These are phyloP conservation scores for Erysimum cheiranthoides DNA, from an alignment of 345 rosid genomes.

Conservation along the genomic window DNA sequence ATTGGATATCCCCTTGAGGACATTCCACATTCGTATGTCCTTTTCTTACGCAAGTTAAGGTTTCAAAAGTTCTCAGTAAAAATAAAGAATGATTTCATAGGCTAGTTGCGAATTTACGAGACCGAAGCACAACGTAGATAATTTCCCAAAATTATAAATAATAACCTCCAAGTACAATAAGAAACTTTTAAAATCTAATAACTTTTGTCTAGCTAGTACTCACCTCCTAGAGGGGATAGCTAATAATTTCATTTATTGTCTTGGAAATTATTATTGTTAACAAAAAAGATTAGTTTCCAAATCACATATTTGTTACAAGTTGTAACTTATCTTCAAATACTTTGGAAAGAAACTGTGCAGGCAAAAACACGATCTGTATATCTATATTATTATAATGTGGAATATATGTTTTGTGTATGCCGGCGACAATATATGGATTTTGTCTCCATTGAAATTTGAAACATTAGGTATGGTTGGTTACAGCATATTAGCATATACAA, in stretches of 20 bases:
- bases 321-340: not conserved
- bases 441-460: constrained; percentile 42
- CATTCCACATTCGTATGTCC: not conserved
- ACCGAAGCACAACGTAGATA: not conserved
- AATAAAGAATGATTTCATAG: not conserved
- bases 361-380: constrained; percentile 3
- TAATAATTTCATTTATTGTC: not conserved
- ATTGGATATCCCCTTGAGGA: not conserved
- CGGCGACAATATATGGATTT: constrained; percentile 35
- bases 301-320: not conserved
- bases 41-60: not conserved
- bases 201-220: no score
- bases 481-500: constrained; percentile 37
- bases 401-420: constrained; percentile 28
- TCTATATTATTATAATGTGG: constrained; percentile 19
- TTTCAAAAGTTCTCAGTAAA: not conserved
- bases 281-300: not conserved
- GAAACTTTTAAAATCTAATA: not conserved
- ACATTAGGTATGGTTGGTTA: constrained; percentile 45
- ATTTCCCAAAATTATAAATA: not conserved
- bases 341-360: constrained; percentile 1
- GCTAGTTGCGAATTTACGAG: not conserved
- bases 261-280: not conserved
- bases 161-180: not conserved
- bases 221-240: not conserved